phyloP scores from a whole-genome alignment of 768 basidiomycete species.

The Panaeolus cyanescens region DNA sequence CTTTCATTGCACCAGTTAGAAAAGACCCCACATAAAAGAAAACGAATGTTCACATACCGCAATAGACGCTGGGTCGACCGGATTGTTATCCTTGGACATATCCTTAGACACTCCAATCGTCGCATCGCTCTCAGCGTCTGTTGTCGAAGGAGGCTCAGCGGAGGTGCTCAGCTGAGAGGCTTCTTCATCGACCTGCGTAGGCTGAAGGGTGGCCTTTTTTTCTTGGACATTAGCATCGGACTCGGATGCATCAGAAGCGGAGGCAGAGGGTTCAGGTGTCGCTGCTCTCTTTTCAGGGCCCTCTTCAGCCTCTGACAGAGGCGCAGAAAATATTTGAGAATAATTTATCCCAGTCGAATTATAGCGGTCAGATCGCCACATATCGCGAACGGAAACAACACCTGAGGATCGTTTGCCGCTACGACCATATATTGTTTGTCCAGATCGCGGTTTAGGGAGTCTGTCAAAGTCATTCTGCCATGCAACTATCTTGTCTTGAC shows the following conservation, averaged over 20 bases:
- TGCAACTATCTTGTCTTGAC: slow-evolving; percentile 94
- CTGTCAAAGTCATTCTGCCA: slow-evolving; percentile 95
- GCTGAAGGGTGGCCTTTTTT: slow-evolving; percentile 11
- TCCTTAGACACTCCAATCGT: slow-evolving; percentile 68
- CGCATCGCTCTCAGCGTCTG: slow-evolving; percentile 81
- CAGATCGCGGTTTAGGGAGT: slow-evolving; percentile 70
- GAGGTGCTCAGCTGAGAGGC: neutral
- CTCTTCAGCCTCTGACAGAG: slow-evolving; percentile 77
- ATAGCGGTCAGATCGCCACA: slow-evolving; percentile 66
- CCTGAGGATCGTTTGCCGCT: slow-evolving; percentile 57
- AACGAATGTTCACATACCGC: neutral
- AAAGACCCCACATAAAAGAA: neutral
- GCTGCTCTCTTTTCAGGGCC: slow-evolving; percentile 47
- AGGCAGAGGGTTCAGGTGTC: slow-evolving; percentile 57
- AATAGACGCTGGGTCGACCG: neutral
- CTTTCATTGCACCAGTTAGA: slow-evolving; percentile 18
- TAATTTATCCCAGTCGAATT: slow-evolving; percentile 48
- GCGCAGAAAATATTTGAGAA: slow-evolving; percentile 59
- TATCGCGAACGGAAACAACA: slow-evolving; percentile 69
- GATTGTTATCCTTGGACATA: slow-evolving; percentile 14
- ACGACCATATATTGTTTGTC: slow-evolving; percentile 45
- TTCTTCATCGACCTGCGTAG: neutral
- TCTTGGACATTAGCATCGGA: slow-evolving; percentile 48
- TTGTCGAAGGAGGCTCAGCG: slow-evolving; percentile 29
- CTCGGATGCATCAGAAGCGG: slow-evolving; percentile 75